Evolutionary conservation across 2,329 filamentous ascomycete genomes (phyloP).

Genomic region (Onygena corvina): DNA sequence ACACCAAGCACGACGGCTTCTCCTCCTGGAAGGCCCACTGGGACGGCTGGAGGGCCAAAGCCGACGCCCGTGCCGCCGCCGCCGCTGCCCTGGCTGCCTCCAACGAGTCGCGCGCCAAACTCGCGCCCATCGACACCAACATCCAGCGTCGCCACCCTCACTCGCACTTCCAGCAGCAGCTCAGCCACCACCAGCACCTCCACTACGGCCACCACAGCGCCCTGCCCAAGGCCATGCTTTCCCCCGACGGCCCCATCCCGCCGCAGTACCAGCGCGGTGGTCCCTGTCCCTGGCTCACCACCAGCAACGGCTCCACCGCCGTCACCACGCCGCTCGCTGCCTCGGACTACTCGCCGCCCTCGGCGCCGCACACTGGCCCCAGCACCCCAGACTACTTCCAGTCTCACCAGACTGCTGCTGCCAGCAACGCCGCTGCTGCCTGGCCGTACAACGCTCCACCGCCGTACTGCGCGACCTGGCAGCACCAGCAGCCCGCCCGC

Average conservation of each 20-base stretch:
- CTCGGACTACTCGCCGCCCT: constrained; percentile 42
- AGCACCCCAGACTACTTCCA: constrained; percentile 38
- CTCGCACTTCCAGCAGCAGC: constrained; percentile 41
- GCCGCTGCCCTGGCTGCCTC: constrained; percentile 10
- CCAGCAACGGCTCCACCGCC: constrained; percentile 40
- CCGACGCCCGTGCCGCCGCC: constrained; percentile 30
- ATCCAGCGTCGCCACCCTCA: constrained; percentile 39
- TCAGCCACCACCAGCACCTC: constrained; percentile 17
- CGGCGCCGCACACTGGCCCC: constrained; percentile 38
- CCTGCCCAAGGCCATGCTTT: constrained; percentile 39
- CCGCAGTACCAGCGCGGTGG: constrained; percentile 39
- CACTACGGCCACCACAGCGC: not conserved
- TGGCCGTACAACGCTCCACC: constrained; percentile 35
- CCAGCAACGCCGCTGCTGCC: constrained; percentile 17
- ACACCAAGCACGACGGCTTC: constrained; percentile 58
- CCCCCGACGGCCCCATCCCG: constrained; percentile 38
- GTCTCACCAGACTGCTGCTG: no score
- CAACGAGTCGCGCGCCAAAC: constrained; percentile 37
- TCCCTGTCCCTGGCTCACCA: constrained; percentile 37
- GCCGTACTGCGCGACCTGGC: constrained; percentile 32
- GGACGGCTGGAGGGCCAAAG: constrained; percentile 49
- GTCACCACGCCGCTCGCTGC: constrained; percentile 24
- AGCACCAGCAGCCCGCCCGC: constrained; percentile 27
- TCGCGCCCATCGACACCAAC: constrained; percentile 55
- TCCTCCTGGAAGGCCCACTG: constrained; percentile 53